Evolutionary conservation across 108 stramenopile genomes (phyloP), one percentile per base, ranked within the genome.

Genomic region (Pseudonitzschia multiseries): DNA sequence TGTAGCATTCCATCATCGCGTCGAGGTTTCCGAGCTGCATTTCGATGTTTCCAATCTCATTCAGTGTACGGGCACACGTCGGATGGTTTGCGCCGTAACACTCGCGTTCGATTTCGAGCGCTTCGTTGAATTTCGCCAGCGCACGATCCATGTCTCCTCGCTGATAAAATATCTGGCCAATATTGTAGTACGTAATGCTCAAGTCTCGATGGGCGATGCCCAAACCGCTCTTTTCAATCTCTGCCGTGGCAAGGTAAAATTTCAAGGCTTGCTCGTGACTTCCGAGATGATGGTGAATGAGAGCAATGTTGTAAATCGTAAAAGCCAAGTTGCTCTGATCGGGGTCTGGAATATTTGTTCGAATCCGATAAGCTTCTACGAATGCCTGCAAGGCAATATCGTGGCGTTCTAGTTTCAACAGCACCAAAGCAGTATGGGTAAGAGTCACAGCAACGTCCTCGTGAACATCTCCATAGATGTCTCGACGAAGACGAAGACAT

Each of bases 41-140:
- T 36, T 88, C 71, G 46, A 91, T 82, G 73, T 91, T 91, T 18
- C 90, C 90, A 66, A 91, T 91, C 61, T 91, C 87, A 60, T 85
- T 87, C 64, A 88, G 48, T 1, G 86, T 84, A 36, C 84, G 72
- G 17, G 90, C 90, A 57, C 80, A 82, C 9, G 86, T 76, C 12
- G 81, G 66, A 42, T 79, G 82, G 43, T 83, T 73, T 8, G 26
- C 63, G 4, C 79, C 79, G 52, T 73, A 76, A 52, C 72, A 77
- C 24, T 59, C 57, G 8, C 74, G 73, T 36, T 84, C 84, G 53
- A 84, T 81, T 27, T 73, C 67, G 13, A 75, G 50, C 29, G 86
- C 84, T 24, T 81, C 52, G 24, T 68, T 64, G 62, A 87, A 87
- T 12, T 78, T 65, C 24, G 66, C 56, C 63, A 84, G 17, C 0